Evolutionary conservation across 2,329 filamentous ascomycete species (phyloP).

Genomic region (Monosporascus sp.): DNA sequence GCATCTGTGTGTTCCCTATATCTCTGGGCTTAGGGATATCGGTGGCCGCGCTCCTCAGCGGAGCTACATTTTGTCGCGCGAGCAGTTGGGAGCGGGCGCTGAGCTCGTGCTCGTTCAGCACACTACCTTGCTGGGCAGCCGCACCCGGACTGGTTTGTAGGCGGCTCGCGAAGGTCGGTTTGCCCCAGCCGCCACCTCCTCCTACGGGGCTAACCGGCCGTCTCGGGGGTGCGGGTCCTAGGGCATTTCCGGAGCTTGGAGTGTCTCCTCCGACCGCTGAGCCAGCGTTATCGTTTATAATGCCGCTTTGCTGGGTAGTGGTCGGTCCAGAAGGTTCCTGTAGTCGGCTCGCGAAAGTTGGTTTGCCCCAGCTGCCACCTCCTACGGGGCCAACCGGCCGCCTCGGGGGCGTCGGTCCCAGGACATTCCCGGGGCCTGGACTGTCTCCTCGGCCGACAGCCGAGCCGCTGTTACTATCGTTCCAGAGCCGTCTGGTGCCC

Average conservation of each 20-base stretch:
- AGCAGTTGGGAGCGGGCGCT: slow-evolving; percentile 17
- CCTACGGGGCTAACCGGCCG: neutral
- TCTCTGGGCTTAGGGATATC: slow-evolving; percentile 4
- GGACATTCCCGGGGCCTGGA: neutral
- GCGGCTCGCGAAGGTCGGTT: neutral
- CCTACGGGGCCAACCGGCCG: neutral
- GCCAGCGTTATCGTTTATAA: neutral
- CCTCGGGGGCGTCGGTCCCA: neutral
- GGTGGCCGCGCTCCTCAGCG: slow-evolving; percentile 1
- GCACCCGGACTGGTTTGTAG: neutral
- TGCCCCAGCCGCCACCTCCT: neutral
- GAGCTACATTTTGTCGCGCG: slow-evolving; percentile 8
- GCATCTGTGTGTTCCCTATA: slow-evolving; percentile 12
- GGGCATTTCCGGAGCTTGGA: neutral
- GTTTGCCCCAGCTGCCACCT: slow-evolving; percentile 11
- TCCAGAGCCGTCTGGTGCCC: slow-evolving; percentile 6
- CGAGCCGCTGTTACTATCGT: neutral
- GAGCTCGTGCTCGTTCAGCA: slow-evolving; percentile 12
- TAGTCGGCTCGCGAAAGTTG: neutral
- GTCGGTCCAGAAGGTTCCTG: neutral
- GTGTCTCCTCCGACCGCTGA: neutral
- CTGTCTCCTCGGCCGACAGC: neutral
- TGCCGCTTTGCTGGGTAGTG: neutral
- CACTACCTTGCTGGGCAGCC: slow-evolving; percentile 1
- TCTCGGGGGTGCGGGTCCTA: neutral